phyloP scores from a whole-genome alignment of 78 protist species.

The Dictyostelium brefeldianum region DNA sequence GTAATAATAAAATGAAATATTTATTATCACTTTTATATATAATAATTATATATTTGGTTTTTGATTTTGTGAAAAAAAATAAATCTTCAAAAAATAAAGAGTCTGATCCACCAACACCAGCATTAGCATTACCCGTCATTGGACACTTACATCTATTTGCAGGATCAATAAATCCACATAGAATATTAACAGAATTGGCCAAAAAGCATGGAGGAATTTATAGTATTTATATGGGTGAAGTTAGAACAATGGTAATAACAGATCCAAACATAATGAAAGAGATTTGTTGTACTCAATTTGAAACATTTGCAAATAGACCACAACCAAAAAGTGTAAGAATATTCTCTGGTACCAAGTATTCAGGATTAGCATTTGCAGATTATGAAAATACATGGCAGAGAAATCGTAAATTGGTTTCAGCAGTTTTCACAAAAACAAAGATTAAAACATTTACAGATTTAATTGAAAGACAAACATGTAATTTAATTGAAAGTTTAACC shows the following conservation, averaged over 20 bases:
- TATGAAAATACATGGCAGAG: background rate
- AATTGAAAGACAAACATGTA: background rate
- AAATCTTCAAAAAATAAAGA: too few species aligned
- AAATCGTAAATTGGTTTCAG: conserved; percentile 24
- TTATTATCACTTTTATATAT: too few species aligned
- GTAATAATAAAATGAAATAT: too few species aligned
- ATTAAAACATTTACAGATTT: background rate
- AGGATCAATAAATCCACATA: background rate
- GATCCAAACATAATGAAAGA: conserved; percentile 3
- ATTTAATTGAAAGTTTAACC: background rate
- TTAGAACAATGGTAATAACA: background rate
- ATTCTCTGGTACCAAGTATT: background rate
- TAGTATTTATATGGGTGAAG: conserved; percentile 50
- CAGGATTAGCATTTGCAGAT: background rate
- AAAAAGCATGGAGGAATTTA: conserved; percentile 29
- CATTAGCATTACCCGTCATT: background rate
- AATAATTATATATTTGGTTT: background rate
- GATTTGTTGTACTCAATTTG: background rate
- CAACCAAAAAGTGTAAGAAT: background rate
- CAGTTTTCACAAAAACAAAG: conserved; percentile 49
- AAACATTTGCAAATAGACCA: conserved; percentile 10
- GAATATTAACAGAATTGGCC: background rate
- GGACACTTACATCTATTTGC: background rate
- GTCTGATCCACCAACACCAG: background rate
- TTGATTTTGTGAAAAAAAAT: background rate